Base-by-base conservation (phyloP, 2,329 filamentous ascomycete species). In the Hypoxylon sp. region DNA sequence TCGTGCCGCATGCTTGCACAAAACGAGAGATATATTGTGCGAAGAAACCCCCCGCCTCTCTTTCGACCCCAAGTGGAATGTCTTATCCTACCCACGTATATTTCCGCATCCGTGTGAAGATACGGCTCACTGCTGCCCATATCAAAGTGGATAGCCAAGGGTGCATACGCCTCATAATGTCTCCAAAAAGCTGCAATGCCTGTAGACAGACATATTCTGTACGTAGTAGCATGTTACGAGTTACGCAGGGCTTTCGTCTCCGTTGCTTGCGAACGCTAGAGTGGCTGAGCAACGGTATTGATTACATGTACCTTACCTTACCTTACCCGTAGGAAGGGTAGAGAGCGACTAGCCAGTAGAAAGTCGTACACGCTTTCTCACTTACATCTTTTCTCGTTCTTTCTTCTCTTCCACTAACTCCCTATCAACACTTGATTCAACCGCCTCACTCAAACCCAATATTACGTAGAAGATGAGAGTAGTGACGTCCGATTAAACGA, bases 401-500 rank as follows among this genome's bases (percentile, higher is more conserved):
- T 50, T 58, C 50, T n/a, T 41, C 23, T 25, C 41, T 30, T 34
- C 50, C 30, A 13, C 23, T 30, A 34, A 43, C 43, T 45, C 43
- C 49, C 43, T 58, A 63, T 48, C 65, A 57, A 59, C 36, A 13
- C 19, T 43, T 17, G 13, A 23, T n/a, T 56, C 21, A 56, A 50
- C 45, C 53, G 28, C 36, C 46, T 41, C 51, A 34, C 46, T 19
- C 45, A 43, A 46, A 49, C 49, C 41, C 21, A 28, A 7, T 41
- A 56, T 52, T 17, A 45, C 23, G 11, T 49, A 23, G 28, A 32
- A 57, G 51, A 30, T 30, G 34, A 63, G 50, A 63, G 45, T 19
- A 46, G 48, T 60, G 59, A 71, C 66, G 68, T 67, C 63, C 51
- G 60, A 71, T 67, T 63, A 68, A 65, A 70, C 36, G 63, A 58